Conservation (phyloP, 306 rosid genomes). For the Quercus berberidifolia region DNA sequence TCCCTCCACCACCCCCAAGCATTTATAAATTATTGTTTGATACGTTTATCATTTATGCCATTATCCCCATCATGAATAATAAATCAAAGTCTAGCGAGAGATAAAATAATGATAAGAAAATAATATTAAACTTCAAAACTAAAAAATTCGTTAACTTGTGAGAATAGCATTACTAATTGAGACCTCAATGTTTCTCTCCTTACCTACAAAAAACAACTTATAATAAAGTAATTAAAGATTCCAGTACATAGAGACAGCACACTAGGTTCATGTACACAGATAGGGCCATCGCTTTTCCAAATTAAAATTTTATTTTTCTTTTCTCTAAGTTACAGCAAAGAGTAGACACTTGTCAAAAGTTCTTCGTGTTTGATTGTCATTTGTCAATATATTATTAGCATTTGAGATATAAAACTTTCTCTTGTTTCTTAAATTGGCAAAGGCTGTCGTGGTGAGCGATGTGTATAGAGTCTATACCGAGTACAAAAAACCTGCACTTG, state of each 20-base stretch:
- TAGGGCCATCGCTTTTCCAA: not conserved
- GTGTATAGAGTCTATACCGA: not conserved
- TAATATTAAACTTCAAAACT: not conserved
- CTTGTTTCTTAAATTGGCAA: not conserved
- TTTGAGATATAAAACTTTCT: not conserved
- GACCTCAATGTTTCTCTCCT: too few relatives aligned
- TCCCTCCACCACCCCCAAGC: not conserved
- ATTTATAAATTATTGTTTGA: not conserved
- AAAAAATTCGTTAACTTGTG: not conserved
- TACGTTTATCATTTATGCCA: not conserved
- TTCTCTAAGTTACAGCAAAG: not conserved
- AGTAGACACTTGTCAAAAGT: not conserved
- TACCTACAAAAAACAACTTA: not conserved
- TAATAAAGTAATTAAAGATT: constrained; percentile 30
- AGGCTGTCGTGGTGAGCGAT: not conserved
- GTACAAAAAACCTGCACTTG: too few relatives aligned
- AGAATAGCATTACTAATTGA: not conserved
- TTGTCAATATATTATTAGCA: not conserved
- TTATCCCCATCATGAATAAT: not conserved
- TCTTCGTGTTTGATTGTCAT: not conserved
- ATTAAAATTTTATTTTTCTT: too few relatives aligned
- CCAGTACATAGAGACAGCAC: constrained; percentile 26
- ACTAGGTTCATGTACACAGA: constrained; percentile 45
- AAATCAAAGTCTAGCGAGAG: not conserved
- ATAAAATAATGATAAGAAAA: not conserved